A percentile compares a stretch with the other conserved stretches of the same genome.
These are phyloP conservation scores for Lepidium aucheri DNA, from an alignment of 345 rosid species.

Conservation along the genomic window DNA sequence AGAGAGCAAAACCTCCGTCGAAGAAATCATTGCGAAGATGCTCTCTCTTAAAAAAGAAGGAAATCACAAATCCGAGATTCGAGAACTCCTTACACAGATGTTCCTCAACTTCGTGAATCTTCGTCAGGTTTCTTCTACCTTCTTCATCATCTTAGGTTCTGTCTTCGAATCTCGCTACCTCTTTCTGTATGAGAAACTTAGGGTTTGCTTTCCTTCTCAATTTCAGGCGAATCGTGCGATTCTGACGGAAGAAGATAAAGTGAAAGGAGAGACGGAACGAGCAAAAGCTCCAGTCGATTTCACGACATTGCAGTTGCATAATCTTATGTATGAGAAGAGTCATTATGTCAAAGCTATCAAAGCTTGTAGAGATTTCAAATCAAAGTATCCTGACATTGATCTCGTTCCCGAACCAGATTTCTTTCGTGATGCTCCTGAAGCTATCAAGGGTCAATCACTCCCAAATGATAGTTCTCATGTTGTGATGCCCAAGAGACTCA, in stretches of 20 bases:
- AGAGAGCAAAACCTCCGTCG: conserved; percentile 68
- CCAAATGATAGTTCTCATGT: conserved; percentile 53
- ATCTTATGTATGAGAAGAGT: conserved; percentile 94
- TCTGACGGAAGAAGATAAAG: conserved; percentile 74
- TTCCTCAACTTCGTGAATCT: conserved; percentile 75
- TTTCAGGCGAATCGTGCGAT: conserved; percentile 68
- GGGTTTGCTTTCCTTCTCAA: neutral
- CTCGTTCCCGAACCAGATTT: conserved; percentile 80
- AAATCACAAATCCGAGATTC: conserved; percentile 54
- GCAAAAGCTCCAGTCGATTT: conserved; percentile 86
- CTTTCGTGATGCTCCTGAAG: conserved; percentile 61
- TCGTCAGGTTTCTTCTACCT: conserved; percentile 51
- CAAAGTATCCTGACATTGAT: conserved; percentile 83
- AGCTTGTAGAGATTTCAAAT: conserved; percentile 85
- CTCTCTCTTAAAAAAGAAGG: conserved; percentile 52
- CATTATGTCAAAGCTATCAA: conserved; percentile 88
- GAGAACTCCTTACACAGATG: conserved; percentile 73
- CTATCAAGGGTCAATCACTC: conserved; percentile 43
- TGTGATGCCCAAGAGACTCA: conserved; percentile 85
- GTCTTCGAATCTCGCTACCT: neutral
- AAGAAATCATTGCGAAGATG: conserved; percentile 57
- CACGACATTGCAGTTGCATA: conserved; percentile 81
- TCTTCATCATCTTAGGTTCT: neutral
- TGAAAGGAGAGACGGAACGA: conserved; percentile 74
- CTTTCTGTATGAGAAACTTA: neutral